Percentiles rank a stretch among this genome's conserved stretches.
Conservation (phyloP, 2,329 filamentous ascomycete genomes). For the Monilinia fructigena region DNA sequence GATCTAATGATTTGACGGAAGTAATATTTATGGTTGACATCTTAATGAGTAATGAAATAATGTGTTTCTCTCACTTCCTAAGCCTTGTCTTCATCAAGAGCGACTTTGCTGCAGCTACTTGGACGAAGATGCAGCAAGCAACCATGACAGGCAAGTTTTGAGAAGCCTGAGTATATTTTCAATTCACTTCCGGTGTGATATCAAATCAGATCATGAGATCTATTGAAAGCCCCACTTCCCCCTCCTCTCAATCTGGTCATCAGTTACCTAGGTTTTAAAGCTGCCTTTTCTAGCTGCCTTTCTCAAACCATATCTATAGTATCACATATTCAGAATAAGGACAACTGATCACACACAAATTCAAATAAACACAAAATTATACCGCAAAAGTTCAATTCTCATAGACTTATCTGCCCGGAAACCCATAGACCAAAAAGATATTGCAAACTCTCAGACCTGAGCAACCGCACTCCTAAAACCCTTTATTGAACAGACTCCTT, state of each 20-base stretch:
- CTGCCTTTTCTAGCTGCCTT: too few species aligned
- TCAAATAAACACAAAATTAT: background rate
- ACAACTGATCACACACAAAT: background rate
- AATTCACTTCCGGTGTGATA: background rate
- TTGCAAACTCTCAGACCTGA: background rate
- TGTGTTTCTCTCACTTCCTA: background rate
- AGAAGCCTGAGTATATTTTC: background rate
- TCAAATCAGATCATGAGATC: background rate
- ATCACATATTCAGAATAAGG: background rate
- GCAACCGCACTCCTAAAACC: background rate
- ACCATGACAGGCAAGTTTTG: accelerated
- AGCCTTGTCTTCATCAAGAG: background rate
- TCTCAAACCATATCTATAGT: background rate
- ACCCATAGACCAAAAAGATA: background rate
- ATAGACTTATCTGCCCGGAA: background rate
- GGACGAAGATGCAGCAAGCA: background rate
- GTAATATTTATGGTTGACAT: background rate
- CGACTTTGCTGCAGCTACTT: background rate
- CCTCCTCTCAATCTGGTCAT: background rate
- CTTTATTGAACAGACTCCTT: background rate
- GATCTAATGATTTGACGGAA: background rate
- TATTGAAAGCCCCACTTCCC: background rate
- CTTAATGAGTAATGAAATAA: conserved; percentile 7
- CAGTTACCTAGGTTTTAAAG: background rate
- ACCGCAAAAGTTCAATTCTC: background rate